Percentiles rank a stretch among this genome's conserved stretches.
Conservation (phyloP, 2,329 filamentous ascomycete genomes). For the Parafenestella ontariensis region DNA sequence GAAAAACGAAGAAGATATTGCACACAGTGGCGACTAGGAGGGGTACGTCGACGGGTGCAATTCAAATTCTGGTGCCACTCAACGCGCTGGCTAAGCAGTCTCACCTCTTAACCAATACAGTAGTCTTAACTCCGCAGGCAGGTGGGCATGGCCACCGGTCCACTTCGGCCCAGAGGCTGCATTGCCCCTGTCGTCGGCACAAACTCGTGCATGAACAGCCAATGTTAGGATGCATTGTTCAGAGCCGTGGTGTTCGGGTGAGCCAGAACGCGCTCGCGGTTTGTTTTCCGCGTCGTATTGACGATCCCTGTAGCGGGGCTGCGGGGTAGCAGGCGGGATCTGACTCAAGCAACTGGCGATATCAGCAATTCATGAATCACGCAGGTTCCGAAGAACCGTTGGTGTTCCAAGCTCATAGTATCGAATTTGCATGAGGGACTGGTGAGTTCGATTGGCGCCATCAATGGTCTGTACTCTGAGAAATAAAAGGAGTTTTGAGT, state of each 20-base stretch:
- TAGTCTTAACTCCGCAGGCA: conserved; percentile 12
- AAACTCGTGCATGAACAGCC: neutral
- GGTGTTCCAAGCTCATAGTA: neutral
- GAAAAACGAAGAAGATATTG: neutral
- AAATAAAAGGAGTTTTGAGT: neutral
- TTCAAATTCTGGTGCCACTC: neutral
- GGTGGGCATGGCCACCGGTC: neutral
- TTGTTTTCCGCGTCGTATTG: conserved; percentile 32
- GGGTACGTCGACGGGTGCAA: conserved; percentile 12
- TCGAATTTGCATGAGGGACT: neutral
- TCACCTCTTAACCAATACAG: conserved; percentile 5
- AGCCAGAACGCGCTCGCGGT: conserved; percentile 23
- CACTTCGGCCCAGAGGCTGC: conserved; percentile 3
- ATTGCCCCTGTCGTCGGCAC: neutral
- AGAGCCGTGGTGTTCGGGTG: conserved; percentile 12
- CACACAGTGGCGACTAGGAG: conserved; percentile 17
- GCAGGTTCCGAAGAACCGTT: neutral
- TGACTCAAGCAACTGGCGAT: neutral
- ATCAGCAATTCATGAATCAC: neutral
- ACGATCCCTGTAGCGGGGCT: neutral
- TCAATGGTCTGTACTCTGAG: neutral
- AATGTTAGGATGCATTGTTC: conserved; percentile 1
- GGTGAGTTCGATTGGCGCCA: neutral
- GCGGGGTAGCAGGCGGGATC: neutral
- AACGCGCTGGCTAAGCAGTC: conserved; percentile 4